Percentiles rank a stretch among this genome's conserved stretches.
Conservation (phyloP, 2,329 filamentous ascomycete species). For the Colletotrichum lini region DNA sequence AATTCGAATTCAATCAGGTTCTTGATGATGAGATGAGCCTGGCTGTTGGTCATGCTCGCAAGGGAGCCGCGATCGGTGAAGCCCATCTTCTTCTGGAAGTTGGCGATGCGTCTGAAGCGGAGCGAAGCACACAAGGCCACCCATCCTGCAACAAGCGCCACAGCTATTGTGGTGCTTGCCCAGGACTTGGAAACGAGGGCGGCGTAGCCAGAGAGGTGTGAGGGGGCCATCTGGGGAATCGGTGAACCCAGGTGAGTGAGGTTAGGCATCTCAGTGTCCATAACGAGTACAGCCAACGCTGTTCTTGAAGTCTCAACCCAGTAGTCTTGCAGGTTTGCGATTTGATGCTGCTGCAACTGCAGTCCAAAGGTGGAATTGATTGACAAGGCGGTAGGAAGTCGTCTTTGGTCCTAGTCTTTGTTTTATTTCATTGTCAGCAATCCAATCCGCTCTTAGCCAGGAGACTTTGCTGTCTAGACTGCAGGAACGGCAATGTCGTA, state of each 20-base stretch:
- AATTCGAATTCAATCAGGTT: conserved; percentile 54
- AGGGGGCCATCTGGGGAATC: not conserved
- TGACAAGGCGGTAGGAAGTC: not conserved
- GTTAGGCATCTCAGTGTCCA: conserved; percentile 26
- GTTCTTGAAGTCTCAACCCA: not conserved
- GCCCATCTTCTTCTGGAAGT: conserved; percentile 48
- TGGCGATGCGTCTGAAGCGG: conserved; percentile 53
- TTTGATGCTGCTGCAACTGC: not conserved
- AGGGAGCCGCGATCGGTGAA: conserved; percentile 55
- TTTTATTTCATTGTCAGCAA: not conserved
- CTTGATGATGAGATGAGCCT: conserved; percentile 62
- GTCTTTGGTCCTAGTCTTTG: not conserved
- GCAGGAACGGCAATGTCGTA: not conserved
- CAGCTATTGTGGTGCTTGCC: not conserved
- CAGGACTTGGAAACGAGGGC: not conserved
- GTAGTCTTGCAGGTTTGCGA: not conserved
- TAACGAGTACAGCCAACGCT: not conserved
- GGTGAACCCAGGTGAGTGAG: not conserved
- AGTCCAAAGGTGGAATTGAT: not conserved
- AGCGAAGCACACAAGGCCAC: conserved; percentile 52
- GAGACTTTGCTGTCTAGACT: not conserved
- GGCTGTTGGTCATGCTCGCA: conserved; percentile 57
- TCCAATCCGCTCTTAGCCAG: not conserved
- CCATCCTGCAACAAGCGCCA: conserved; percentile 50
- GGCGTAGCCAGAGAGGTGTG: not conserved